Evolutionary conservation across 2,329 filamentous ascomycete genomes (phyloP).

Genomic region (Fusarium beomiforme): DNA sequence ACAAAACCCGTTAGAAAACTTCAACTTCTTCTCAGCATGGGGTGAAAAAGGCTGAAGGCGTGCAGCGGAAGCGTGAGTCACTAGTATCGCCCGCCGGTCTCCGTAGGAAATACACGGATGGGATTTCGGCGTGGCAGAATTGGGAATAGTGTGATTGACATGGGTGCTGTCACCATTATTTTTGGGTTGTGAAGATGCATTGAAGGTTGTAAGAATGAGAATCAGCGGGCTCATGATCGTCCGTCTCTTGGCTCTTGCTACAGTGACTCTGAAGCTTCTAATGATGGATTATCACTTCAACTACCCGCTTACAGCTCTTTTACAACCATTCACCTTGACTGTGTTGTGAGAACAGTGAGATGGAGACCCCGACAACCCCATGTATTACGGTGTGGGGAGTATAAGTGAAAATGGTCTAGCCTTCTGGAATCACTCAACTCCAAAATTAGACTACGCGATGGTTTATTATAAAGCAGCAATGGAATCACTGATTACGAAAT

Average conservation of each 20-base stretch:
- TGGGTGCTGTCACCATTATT: not conserved
- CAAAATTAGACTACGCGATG: not conserved
- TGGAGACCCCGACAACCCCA: not conserved
- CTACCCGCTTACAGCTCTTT: not conserved
- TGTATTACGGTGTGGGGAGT: not conserved
- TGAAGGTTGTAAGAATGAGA: not conserved
- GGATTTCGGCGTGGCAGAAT: slow-evolving; percentile 35
- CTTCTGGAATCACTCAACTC: not conserved
- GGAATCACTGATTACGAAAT: not conserved
- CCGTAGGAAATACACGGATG: slow-evolving; percentile 10
- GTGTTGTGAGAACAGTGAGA: not conserved
- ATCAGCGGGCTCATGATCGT: not conserved
- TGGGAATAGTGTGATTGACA: slow-evolving; percentile 26
- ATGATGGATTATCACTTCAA: too few relatives aligned
- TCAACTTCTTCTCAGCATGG: not conserved
- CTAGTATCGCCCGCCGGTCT: not conserved
- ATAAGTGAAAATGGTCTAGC: not conserved
- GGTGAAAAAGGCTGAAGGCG: not conserved
- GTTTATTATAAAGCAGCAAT: not conserved
- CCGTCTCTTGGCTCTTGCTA: not conserved
- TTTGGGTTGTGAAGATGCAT: not conserved
- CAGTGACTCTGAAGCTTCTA: not conserved
- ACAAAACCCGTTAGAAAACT: not conserved
- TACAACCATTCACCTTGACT: not conserved
- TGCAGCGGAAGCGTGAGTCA: slow-evolving; percentile 32